phyloP scores from a whole-genome alignment of 1,284 basidiomycete species.

The Schizophyllum commune region DNA sequence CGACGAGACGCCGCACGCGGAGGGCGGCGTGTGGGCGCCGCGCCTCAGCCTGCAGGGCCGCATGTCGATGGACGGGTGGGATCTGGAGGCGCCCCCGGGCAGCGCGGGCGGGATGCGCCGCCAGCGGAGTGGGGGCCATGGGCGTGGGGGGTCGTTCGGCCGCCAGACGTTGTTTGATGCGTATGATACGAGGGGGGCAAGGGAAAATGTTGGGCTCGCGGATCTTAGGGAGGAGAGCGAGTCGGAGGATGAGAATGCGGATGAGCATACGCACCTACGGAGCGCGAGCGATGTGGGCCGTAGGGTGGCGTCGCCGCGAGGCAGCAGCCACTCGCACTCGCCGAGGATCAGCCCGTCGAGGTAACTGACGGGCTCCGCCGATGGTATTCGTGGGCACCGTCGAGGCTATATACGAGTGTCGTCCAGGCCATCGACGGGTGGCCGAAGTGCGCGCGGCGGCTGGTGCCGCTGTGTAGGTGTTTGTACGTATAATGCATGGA shows the following conservation, averaged over 20 bases:
- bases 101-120: conserved; percentile 18
- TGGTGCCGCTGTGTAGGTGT: too few relatives aligned
- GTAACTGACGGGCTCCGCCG: too few relatives aligned
- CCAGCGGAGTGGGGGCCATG: conserved; percentile 28
- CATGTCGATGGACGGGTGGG: conserved; percentile 68
- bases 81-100: conserved; percentile 27
- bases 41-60: conserved; percentile 63
- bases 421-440: too few relatives aligned
- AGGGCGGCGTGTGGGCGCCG: conserved; percentile 68
- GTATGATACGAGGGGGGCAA: conserved; percentile 35
- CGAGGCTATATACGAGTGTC: too few relatives aligned
- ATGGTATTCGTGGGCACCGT: too few relatives aligned
- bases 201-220: conserved; percentile 30
- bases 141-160: conserved; percentile 49
- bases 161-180: conserved; percentile 59
- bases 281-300: conserved; percentile 6
- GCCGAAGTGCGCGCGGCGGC: too few relatives aligned
- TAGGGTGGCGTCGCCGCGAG: too few relatives aligned
- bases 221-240: conserved; percentile 40
- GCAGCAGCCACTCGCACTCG: too few relatives aligned
- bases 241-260: conserved; percentile 34
- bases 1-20: conserved; percentile 26
- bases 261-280: conserved; percentile 44
- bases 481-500: too few relatives aligned
- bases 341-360: too few relatives aligned